Evolutionary conservation across 257 asterid species (phyloP), one percentile per base, ranked within the genome.

Genomic region (Primulina tabacum): DNA sequence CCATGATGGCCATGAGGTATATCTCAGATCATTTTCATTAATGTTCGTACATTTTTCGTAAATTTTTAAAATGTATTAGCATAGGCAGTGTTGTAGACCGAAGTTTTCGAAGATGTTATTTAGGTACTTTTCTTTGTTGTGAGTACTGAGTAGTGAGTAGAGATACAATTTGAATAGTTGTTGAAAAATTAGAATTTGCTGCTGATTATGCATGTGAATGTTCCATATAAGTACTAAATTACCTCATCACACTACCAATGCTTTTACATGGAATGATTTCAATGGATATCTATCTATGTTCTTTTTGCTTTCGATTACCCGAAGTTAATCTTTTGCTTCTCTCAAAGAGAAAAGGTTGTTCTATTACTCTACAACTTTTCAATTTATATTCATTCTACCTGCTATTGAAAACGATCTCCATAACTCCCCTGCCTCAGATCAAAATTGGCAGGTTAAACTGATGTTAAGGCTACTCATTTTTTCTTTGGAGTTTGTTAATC

Each of bases 1-100:
- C 79, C 98, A 89, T 69, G 98, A 92, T 73, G 95, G 98, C 67
- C 97, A 92, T 55, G 98, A 92, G 96, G 97, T 92, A 85, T 40
- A 16, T 67, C 17, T 18, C 4, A 55, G 50, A 5, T 65, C 35
- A 50, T 9, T 26, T 52, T 18, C 8, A 24, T 16, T 38, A 43
- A 7, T 53, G 60, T 62, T 71, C 35, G 1, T 56, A 28, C 47
- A 55, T 43, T 26, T 56, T 40, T 2, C n/a, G 35, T 37, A 8
- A 37, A 1, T 37, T 9, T 1, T 37, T 37, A 37, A 37, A 37
- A 37, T 37, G 14, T 8, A 8, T 8, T 8, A 37, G 47, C 2
- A 38, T 16, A 14, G 56, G 56, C 20, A 50, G 56, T 50, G 16
- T 50, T 0, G 18, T 50, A 14, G 8, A 14, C 56, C 2, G 8